phyloP scores from a whole-genome alignment of 73 alveolate species.

The Paramecium sexaurelia region DNA sequence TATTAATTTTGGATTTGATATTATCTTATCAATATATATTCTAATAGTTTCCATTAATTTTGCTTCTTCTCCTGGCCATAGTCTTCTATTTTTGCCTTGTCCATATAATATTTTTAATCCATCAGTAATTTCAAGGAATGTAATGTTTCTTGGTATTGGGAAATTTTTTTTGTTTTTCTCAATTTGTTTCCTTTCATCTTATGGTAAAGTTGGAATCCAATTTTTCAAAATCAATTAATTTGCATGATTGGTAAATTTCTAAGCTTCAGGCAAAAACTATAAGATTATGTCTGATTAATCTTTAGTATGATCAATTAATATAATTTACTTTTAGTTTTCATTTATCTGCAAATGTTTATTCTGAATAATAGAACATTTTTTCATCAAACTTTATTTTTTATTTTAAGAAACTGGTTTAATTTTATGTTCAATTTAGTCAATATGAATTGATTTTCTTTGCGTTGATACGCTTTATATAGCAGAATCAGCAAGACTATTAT shows the following conservation, averaged over 20 bases:
- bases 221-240: conserved; percentile 21
- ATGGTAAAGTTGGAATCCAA: conserved; percentile 59
- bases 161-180: conserved; percentile 53
- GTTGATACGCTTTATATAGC: neutral
- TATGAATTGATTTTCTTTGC: neutral
- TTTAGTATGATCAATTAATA: conserved; percentile 43
- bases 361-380: neutral
- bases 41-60: conserved; percentile 52
- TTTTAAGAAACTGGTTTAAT: neutral
- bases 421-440: neutral
- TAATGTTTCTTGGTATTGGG: conserved; percentile 53
- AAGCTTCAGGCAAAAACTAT: conserved; percentile 6
- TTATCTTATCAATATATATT: neutral
- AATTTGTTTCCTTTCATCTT: conserved; percentile 46
- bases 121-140: neutral
- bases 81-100: conserved; percentile 42
- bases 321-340: conserved; percentile 11
- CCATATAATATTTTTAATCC: conserved; percentile 60
- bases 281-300: conserved; percentile 56
- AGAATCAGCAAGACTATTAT: conserved; percentile 16
- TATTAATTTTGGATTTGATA: neutral
- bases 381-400: neutral
- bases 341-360: neutral
- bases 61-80: conserved; percentile 70
- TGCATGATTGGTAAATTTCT: neutral